phyloP scores from a whole-genome alignment of 345 rosid genomes.

The Eucalyptus marginata region DNA sequence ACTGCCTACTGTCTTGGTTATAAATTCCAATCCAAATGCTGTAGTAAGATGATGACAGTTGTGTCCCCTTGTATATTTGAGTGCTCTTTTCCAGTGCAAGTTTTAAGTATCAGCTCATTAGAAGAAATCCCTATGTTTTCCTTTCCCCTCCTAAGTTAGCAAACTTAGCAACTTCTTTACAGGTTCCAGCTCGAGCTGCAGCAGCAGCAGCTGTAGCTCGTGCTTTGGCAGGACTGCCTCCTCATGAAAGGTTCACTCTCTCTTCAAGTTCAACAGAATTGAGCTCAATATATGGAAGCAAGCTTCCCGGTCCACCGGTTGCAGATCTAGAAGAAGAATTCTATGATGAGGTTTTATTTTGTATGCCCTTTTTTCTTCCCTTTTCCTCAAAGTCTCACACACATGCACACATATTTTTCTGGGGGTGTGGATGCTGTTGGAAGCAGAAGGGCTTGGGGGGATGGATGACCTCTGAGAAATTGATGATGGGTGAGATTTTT shows the following conservation, averaged over 20 bases:
- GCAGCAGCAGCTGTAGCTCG: conserved; percentile 99
- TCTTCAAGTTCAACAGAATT: conserved; percentile 75
- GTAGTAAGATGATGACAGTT: neutral
- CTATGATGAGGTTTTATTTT: conserved; percentile 57
- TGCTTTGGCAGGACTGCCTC: conserved; percentile 76
- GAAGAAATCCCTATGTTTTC: neutral
- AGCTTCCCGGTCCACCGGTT: conserved; percentile 38
- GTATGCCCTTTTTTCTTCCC: neutral
- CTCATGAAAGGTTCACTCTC: conserved; percentile 64
- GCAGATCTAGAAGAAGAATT: conserved; percentile 74
- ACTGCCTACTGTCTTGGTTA: neutral
- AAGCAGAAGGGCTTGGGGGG: neutral
- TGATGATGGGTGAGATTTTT: neutral
- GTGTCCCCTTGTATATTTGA: neutral
- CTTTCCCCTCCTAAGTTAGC: neutral
- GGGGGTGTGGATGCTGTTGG: neutral
- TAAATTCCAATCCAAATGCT: neutral
- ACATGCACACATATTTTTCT: neutral
- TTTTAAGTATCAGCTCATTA: neutral
- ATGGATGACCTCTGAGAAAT: neutral
- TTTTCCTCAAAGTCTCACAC: neutral
- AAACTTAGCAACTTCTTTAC: neutral
- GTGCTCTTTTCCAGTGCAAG: neutral
- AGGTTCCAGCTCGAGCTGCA: conserved; percentile 97
- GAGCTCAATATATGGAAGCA: conserved; percentile 67